phyloP scores from a whole-genome alignment of 2,329 filamentous ascomycete genomes.

The Pseudopithomyces chartarum region DNA sequence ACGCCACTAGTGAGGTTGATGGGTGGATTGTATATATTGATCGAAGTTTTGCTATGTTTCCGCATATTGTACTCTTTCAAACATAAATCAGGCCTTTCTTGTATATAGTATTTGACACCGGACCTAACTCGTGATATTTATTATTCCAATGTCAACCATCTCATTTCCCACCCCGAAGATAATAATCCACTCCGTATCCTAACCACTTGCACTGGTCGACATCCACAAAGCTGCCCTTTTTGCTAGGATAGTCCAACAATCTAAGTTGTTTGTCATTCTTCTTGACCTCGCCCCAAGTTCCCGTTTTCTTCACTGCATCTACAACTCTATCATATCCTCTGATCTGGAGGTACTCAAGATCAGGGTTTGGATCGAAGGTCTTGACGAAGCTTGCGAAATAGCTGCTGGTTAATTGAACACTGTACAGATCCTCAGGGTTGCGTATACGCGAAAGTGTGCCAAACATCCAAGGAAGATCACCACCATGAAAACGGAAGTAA shows the following conservation, averaged over 20 bases:
- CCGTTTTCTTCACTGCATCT: constrained; percentile 47
- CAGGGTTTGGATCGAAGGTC: constrained; percentile 58
- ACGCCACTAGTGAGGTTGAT: neutral
- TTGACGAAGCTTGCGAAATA: constrained; percentile 60
- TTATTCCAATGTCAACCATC: too few species aligned
- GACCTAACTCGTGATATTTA: too few species aligned
- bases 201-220: constrained; percentile 54
- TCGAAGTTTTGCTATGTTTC: too few species aligned
- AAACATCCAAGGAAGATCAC: constrained; percentile 59
- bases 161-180: constrained; percentile 34
- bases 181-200: constrained; percentile 40
- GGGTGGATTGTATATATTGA: neutral
- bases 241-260: constrained; percentile 54
- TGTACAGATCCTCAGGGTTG: constrained; percentile 56
- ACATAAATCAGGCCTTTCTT: too few species aligned
- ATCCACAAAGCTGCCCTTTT: constrained; percentile 53
- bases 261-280: constrained; percentile 45
- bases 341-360: constrained; percentile 50
- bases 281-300: constrained; percentile 39
- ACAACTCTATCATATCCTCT: constrained; percentile 54
- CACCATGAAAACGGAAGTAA: constrained; percentile 64
- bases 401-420: constrained; percentile 50
- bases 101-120: neutral
- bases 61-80: too few species aligned
- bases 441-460: constrained; percentile 57